Evolutionary conservation across 2,329 filamentous ascomycete species (phyloP).

Genomic region (Exophiala oligosperma): DNA sequence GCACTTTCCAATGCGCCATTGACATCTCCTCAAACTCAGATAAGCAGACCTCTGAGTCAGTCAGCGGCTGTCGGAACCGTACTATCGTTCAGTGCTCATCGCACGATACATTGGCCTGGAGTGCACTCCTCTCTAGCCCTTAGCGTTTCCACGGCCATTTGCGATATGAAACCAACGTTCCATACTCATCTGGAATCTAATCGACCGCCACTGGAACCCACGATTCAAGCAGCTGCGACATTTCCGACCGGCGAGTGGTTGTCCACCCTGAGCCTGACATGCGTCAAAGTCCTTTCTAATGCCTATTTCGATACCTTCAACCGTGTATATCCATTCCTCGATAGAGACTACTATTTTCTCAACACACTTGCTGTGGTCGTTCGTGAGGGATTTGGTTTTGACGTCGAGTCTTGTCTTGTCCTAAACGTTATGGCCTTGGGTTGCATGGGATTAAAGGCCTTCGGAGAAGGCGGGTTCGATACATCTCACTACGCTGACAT

Average conservation of each 20-base stretch:
- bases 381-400: constrained; percentile 37
- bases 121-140: constrained; percentile 45
- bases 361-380: constrained; percentile 42
- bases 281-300: constrained; percentile 54
- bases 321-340: constrained; percentile 53
- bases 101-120: constrained; percentile 52
- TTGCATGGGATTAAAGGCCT: constrained; percentile 51
- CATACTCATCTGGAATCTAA: constrained; percentile 52
- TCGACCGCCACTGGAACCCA: constrained; percentile 44
- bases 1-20: constrained; percentile 34
- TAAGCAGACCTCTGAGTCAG: constrained; percentile 34
- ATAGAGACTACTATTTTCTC: constrained; percentile 53
- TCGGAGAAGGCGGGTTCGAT: constrained; percentile 51
- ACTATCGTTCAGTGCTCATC: constrained; percentile 52
- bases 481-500: constrained; percentile 25
- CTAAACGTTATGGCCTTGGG: constrained; percentile 54
- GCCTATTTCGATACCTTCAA: constrained; percentile 58
- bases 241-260: constrained; percentile 39
- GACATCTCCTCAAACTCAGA: constrained; percentile 36
- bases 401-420: constrained; percentile 54
- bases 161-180: constrained; percentile 48
- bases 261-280: constrained; percentile 47
- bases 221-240: constrained; percentile 8
- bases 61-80: not conserved
- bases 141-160: constrained; percentile 40